Base-by-base conservation (phyloP, 139 green algal genomes). In the Spirogloea muscicola region DNA sequence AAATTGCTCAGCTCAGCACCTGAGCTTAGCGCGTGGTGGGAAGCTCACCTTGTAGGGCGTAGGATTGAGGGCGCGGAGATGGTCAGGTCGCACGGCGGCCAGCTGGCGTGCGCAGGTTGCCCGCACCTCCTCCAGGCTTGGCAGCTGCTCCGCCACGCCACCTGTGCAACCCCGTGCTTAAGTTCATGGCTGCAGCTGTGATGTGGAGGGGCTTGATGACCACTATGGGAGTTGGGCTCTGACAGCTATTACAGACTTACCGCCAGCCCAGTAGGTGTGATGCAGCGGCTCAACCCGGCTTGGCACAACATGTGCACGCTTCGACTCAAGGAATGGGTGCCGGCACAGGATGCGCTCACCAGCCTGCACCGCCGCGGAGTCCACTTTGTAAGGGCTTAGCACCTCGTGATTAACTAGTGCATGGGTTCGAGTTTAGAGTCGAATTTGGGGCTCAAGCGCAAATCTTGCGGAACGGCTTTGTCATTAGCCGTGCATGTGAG, bases 11-110 rank as follows among this genome's bases (percentile, higher is more conserved):
- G n/a, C n/a, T n/a, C n/a, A n/a, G n/a, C n/a, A n/a, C n/a, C n/a
- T 7, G 27, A 1, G 5, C 1, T 3, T 5, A 34, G 25, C 40
- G 52, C 52, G 9, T 31, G 7, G 6, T 43, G 9, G 52, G 40
- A 62, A 21, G 49, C 34, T 49, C 36, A 84, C 79, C 74, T 84
- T 84, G 55, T 84, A 84, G 21, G 79, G 79, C 31, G 79, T 84
- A 36, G 79, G 79, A 33, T 84, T 84, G 25, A 76, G 58, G 37
- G 57, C n/a, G 0, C 70, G 58, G 13, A 78, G 31, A 37, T 84
- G 79, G 44, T 84, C 79, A 18, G 61, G 33, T 21, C 79, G 65
- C 51, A 79, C 25, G 40, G 27, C 57, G 18, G 37, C 43, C 13
- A 78, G 34, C 40, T 72, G 43, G 38, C 46, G 7, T 34, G 5